Base-by-base conservation (phyloP, 2,329 filamentous ascomycete genomes). In the Grosmannia huntii region DNA sequence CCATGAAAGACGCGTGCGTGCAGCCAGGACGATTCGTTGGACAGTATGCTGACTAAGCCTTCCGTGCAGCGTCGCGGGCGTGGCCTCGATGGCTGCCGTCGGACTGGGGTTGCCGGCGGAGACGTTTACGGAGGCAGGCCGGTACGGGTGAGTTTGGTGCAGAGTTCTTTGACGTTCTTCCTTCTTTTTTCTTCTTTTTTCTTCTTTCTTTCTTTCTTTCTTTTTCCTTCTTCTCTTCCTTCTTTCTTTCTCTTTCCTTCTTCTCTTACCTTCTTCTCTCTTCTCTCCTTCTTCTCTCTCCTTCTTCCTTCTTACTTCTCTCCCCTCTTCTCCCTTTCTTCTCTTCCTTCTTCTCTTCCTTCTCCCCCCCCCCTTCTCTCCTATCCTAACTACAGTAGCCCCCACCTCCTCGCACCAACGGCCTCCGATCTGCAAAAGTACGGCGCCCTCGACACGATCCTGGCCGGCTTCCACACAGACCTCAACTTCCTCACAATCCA, bases 401-500 rank as follows among this genome's bases (percentile, higher is more conserved):
- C 81, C 3, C 81, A 84, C 63, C 75, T 83, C 52, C 77, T 84
- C 19, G 81, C 81, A 1, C 81, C 81, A 0, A 84, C 81, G 1
- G 79, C 81, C 1, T 83, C 80, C 0, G 78, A 84, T 65, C 75
- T 84, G 14, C 57, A 62, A 14, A 79, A 76, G 59, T 81, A 82
- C 70, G 78, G 77, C 53, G 53, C 67, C 3, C 70, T 73, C 55
- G 75, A 82, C 70, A 83, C 79, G 55, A 83, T 84, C 65, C 75
- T 84, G 19, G 81, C 81, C 19, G 81, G 81, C 46, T 84, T 84
- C 72, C 81, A 84, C 68, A 83, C 81, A 0, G 81, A 84, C 65
- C 78, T 84, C 59, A 84, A 84, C 73, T 84, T 83, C 67, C 73
- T 84, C 56, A 84, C 81, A 62, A 84, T 84, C 69, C 81, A 84